Conservation (phyloP, 345 rosid genomes). For the Salix exigua region DNA sequence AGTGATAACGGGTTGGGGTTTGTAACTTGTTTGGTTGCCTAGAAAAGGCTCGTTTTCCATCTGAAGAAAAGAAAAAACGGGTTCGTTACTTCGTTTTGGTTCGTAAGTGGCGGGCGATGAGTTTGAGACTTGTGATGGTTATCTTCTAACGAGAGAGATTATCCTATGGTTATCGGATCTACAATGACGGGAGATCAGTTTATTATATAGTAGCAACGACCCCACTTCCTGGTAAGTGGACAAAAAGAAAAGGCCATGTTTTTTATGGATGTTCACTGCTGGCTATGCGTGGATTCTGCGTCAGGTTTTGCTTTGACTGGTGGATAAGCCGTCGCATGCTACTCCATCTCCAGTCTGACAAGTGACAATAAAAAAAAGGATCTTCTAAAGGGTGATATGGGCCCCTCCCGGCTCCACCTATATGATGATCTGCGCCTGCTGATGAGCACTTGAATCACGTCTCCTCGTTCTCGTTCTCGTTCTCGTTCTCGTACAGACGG, state of each 20-base stretch:
- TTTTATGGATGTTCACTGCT: background rate
- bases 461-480: too few species aligned
- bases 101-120: background rate
- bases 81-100: background rate
- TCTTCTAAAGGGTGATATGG: too few species aligned
- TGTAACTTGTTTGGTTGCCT: constrained; percentile 34
- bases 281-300: background rate
- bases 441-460: too few species aligned
- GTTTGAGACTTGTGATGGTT: background rate
- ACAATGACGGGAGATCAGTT: background rate
- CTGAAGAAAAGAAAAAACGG: background rate
- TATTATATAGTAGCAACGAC: background rate
- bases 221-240: background rate
- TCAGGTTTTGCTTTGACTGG: background rate
- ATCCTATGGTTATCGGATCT: background rate
- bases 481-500: too few species aligned
- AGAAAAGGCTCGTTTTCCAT: constrained; percentile 57
- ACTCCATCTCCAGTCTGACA: background rate
- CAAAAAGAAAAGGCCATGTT: background rate
- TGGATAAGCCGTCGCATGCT: background rate
- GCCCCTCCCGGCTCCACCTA: too few species aligned
- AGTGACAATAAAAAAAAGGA: too few species aligned
- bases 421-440: too few species aligned
- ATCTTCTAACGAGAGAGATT: background rate
- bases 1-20: constrained; percentile 6